Base-by-base conservation (phyloP, 345 rosid genomes). In the Sisymbrium altissimum region DNA sequence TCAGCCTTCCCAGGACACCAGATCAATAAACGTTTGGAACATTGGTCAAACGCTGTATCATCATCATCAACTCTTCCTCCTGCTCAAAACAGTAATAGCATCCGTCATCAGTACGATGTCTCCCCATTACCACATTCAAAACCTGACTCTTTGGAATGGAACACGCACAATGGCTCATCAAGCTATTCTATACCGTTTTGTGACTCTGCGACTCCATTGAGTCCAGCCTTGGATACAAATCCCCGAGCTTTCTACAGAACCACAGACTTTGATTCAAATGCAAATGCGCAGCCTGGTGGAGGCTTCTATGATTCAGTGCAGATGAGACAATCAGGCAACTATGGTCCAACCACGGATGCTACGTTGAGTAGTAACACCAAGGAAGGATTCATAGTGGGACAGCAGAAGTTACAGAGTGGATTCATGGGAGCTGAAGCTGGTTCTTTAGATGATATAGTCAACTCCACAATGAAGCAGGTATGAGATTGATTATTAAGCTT, bases 361-460 rank as follows among this genome's bases (percentile, higher is more conserved):
- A 40, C 76, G 46, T 9, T 80, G 78, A 76, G 70, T 69, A 64
- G 3, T 39, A 70, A 71, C 62, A 53, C 74, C 0, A 83, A 79
- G 55, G 87, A 83, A 66, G 84, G 85, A 60, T 81, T 83, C 78
- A n/a, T 64, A 0, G 41, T 72, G 29, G 80, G 81, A 23, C 92
- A 85, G 56, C 87, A 81, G 46, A 83, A 84, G 75, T 68, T 55
- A 12, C 92, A 80, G 55, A 79, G 83, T 18, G 72, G 86, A 59
- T 87, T 71, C 73, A 30, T 80, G 71, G 75, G 62, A 59, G 77
- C 62, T 55, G 83, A 80, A 64, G 82, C 81, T 71, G 94, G 89
- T 50, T 86, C 86, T 48, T 83, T 88, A 85, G 90, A 87, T 71
- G 94, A 86, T 81, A 32, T 88, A 57, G 89, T 81, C 19, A 79